Conservation (phyloP, 2,329 filamentous ascomycete genomes). For the Neurospora crassa region DNA sequence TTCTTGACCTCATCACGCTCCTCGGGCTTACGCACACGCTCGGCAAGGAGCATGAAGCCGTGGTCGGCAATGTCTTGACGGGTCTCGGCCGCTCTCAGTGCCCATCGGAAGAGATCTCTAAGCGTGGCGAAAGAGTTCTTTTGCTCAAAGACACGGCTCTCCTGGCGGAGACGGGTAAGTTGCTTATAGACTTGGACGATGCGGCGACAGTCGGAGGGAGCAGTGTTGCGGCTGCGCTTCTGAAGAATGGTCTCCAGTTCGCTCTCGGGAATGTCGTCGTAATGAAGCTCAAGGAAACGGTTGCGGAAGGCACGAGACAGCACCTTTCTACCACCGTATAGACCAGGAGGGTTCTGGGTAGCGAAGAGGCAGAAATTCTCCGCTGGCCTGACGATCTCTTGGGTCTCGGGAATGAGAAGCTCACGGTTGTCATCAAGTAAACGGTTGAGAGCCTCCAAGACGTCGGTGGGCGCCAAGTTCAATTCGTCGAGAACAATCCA, state of each 20-base stretch:
- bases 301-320: conserved; percentile 94
- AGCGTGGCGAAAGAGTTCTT: conserved; percentile 96
- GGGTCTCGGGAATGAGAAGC: conserved; percentile 89
- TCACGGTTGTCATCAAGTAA: conserved; percentile 94
- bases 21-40: conserved; percentile 84
- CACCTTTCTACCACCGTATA: conserved; percentile 91
- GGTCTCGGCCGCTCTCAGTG: conserved; percentile 71
- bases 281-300: conserved; percentile 91
- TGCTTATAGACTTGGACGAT: conserved; percentile 94
- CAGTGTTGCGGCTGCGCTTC: conserved; percentile 73
- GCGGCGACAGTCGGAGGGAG: conserved; percentile 79
- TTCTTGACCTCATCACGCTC: conserved; percentile 77
- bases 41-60: conserved; percentile 92
- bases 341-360: conserved; percentile 89
- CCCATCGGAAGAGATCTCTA: conserved; percentile 93
- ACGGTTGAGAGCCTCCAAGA: conserved; percentile 90
- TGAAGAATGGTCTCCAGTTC: conserved; percentile 89
- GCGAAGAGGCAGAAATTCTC: conserved; percentile 97
- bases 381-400: conserved; percentile 85
- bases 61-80: conserved; percentile 83
- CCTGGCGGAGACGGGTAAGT: conserved; percentile 80
- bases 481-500: conserved; percentile 98
- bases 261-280: conserved; percentile 93
- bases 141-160: conserved; percentile 86
- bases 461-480: conserved; percentile 93